Evolutionary conservation across 768 basidiomycete genomes (phyloP), one percentile per base, ranked within the genome.

Genomic region (Sporobolomyces roseus): DNA sequence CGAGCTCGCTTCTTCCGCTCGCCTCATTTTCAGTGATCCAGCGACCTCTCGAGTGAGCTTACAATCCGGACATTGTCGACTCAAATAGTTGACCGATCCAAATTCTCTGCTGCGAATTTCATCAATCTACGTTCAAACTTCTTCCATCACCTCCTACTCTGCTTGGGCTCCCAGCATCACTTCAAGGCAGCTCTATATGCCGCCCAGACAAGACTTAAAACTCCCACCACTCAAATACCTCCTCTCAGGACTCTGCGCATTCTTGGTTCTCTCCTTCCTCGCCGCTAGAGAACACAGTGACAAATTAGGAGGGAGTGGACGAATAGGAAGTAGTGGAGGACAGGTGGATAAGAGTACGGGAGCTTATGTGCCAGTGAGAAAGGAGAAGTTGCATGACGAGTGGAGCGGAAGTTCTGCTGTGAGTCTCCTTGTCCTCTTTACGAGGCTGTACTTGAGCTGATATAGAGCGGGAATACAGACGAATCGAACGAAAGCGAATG

Each of bases 401-500:
- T 14, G 7, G n/a, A 12, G 8, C 9, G 35, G 23, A 38, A 5
- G n/a, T n/a, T 10, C 17, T 38, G 5, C 36, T 4, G 52, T 53
- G 30, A 33, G 52, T 41, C 54, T 23, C 54, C 17, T n/a, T 6
- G 21, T n/a, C 25, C n/a, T 35, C n/a, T 21, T n/a, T 55, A 21
- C 25, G 49, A 5, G 9, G 17, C 21, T 25, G 45, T 14, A 7
- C 12, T 13, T 6, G 23, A 14, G 45, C 21, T 13, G 6, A 21
- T 46, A 46, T 21, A 9, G 10, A 41, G 17, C 17, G 10, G 38
- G 21, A 10, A 50, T 9, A 27, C 45, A 60, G 58, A 27, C 25
- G 45, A 60, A 60, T 38, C 21, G 43, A 33, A 60, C 58, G 5
- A 30, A 33, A 60, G 58, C 58, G 43, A 60, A 60, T 23, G 58